Evolutionary conservation across 495 filamentous ascomycete species (phyloP).

Genomic region (Annulohypoxylon bovei): DNA sequence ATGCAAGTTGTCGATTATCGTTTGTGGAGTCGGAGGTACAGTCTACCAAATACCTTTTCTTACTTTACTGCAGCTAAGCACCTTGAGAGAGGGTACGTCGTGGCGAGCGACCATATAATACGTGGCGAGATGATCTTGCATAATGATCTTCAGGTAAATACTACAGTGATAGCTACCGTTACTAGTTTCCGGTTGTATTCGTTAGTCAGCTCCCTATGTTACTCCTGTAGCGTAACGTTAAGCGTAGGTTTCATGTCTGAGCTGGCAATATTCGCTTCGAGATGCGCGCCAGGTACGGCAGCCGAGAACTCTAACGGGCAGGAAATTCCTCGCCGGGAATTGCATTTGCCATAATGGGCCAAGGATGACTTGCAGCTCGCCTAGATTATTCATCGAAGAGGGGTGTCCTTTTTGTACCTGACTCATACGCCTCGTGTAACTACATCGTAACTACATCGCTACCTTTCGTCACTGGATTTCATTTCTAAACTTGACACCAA

Average conservation of each 20-base stretch:
- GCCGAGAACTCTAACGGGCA: constrained; percentile 23
- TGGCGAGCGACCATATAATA: constrained; percentile 30
- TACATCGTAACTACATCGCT: constrained; percentile 23
- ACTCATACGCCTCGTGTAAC: constrained; percentile 27
- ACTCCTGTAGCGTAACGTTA: constrained; percentile 29
- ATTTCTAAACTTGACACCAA: constrained; percentile 10
- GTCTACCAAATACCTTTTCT: not conserved
- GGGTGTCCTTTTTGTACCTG: constrained; percentile 25
- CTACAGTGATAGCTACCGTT: constrained; percentile 15
- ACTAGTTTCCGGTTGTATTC: constrained; percentile 24
- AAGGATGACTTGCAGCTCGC: constrained; percentile 40
- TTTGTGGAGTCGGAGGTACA: constrained; percentile 8
- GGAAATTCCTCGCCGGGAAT: constrained; percentile 37
- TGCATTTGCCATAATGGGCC: constrained; percentile 41
- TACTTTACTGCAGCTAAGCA: not conserved
- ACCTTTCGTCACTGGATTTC: constrained; percentile 35
- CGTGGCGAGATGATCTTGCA: constrained; percentile 42
- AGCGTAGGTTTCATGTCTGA: constrained; percentile 36
- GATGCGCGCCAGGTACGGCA: constrained; percentile 31
- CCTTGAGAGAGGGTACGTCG: constrained; percentile 1
- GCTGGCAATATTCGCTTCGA: constrained; percentile 31
- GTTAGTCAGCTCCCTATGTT: not conserved
- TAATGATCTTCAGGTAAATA: constrained; percentile 36
- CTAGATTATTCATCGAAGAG: constrained; percentile 29
- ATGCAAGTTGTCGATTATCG: constrained; percentile 9